phyloP scores from a whole-genome alignment of 1,139 yeast genomes.

The Oligophagozyma castellii region DNA sequence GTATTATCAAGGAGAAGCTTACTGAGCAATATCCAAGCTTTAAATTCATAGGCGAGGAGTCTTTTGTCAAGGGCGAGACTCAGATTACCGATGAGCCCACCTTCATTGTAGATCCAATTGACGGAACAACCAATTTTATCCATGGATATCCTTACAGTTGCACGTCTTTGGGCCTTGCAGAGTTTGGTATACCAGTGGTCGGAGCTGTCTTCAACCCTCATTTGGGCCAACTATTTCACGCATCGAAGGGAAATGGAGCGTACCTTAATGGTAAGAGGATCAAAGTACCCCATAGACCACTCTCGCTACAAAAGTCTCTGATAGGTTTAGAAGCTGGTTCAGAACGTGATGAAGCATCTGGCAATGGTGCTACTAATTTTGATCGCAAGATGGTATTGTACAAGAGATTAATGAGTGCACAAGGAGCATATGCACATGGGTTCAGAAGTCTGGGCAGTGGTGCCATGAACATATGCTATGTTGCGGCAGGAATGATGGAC shows the following conservation, averaged over 20 bases:
- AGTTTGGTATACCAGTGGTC: slow-evolving; percentile 34
- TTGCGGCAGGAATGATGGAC: slow-evolving; percentile 41
- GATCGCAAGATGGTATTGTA: slow-evolving; percentile 35
- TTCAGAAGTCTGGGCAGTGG: slow-evolving; percentile 46
- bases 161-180: slow-evolving; percentile 41
- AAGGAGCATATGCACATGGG: slow-evolving; percentile 41
- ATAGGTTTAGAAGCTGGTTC: slow-evolving; percentile 46
- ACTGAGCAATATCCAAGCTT: slow-evolving; percentile 30
- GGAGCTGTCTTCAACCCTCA: slow-evolving; percentile 52
- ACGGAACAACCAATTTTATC: slow-evolving; percentile 50
- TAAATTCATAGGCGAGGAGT: slow-evolving; percentile 46
- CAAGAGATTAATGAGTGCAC: slow-evolving; percentile 30
- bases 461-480: slow-evolving; percentile 41
- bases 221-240: slow-evolving; percentile 35
- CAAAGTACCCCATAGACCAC: slow-evolving; percentile 19
- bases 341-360: slow-evolving; percentile 33
- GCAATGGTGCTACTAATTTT: slow-evolving; percentile 31
- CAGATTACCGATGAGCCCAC: slow-evolving; percentile 38
- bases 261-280: slow-evolving; percentile 30
- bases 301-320: slow-evolving; percentile 35
- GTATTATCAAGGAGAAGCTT: slow-evolving; percentile 29
- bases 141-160: slow-evolving; percentile 47
- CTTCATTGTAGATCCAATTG: slow-evolving; percentile 47
- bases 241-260: slow-evolving; percentile 40
- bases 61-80: slow-evolving; percentile 34